Conservation (phyloP, 116 monocot genomes). For the Cymodocea nodosa region DNA sequence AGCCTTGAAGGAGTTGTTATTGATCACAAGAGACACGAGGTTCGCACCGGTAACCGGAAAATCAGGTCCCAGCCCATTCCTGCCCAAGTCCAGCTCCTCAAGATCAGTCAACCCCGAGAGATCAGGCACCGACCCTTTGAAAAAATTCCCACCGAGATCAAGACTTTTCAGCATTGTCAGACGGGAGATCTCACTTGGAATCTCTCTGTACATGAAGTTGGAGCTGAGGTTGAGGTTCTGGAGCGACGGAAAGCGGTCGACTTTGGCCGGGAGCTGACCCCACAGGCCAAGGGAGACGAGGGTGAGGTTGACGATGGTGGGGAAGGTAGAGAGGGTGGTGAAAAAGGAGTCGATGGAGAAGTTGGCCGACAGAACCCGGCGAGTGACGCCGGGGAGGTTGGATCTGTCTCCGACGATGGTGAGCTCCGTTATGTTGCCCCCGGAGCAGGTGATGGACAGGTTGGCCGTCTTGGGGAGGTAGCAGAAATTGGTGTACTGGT, state of each 20-base stretch:
- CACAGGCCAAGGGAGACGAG: constrained; percentile 60
- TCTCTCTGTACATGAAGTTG: constrained; percentile 35
- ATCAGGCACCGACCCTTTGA: constrained; percentile 38
- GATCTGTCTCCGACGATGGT: constrained; percentile 37
- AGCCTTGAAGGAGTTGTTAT: constrained; percentile 25
- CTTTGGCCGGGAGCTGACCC: constrained; percentile 41
- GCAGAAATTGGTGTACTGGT: constrained; percentile 16
- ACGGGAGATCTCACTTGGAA: constrained; percentile 40
- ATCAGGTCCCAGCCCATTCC: constrained; percentile 41
- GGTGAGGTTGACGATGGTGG: constrained; percentile 35
- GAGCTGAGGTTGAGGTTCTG: constrained; percentile 50
- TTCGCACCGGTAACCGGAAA: constrained; percentile 24
- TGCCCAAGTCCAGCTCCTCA: constrained; percentile 23
- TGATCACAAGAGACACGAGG: constrained; percentile 21
- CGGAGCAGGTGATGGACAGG: constrained; percentile 15
- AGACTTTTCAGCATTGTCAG: constrained; percentile 31
- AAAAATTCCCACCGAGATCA: constrained; percentile 27
- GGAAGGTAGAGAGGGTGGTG: constrained; percentile 52
- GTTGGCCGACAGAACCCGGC: neutral
- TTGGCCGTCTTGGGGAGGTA: constrained; percentile 12
- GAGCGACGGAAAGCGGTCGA: constrained; percentile 27
- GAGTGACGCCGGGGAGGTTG: neutral
- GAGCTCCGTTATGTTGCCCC: constrained; percentile 25
- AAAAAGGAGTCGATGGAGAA: constrained; percentile 71
- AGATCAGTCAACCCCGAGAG: constrained; percentile 12